Evolutionary conservation across 208 protist genomes (phyloP), one percentile per base, ranked within the genome.

Genomic region (Trypanosoma brucei): DNA sequence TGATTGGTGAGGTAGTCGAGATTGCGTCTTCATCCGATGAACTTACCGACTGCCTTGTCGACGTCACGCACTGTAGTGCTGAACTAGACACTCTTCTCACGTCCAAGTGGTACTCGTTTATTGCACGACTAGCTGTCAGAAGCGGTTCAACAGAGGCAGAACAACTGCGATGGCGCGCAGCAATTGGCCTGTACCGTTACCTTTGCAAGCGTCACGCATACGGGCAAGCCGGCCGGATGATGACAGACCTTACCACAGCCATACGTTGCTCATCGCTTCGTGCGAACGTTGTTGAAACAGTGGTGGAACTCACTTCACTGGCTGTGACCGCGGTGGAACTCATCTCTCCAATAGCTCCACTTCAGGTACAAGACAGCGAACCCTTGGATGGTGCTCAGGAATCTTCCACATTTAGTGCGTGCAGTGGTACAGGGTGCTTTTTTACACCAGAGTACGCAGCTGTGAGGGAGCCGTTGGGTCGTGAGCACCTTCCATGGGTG

Each of bases 141-240:
- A 80, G 55, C 39, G 74, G 78, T 22, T 22, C 22, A 2, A 64
- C 58, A 35, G 64, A 72, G 13, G 78, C 75, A 30, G 83, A 86
- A 71, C 62, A 70, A n/a, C 35, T 76, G 48, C 78, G 81, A 0
- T 72, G 68, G 45, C 81, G 78, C n/a, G 70, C 83, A 39, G 83
- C 86, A 11, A 68, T 79, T 45, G 85, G 83, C 3, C 78, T 95
- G 34, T 78, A 90, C 62, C 76, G 77, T 14, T 92, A 76, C 70
- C 63, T 95, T 9, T 81, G 89, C 77, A 71, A 68, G 50, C 88
- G 76, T 44, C 85, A 91, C 70, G 79, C 75, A 40, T 92, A 90
- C 65, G 85, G 76, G 3, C 83, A 91, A 62, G 88, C 83, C 39
- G 85, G 73, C 13, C 75, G 78, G 4, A 76, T 92, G 53, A 83